Conservation (phyloP, 108 stramenopile genomes). For the Halocafeteria seosinensis region DNA sequence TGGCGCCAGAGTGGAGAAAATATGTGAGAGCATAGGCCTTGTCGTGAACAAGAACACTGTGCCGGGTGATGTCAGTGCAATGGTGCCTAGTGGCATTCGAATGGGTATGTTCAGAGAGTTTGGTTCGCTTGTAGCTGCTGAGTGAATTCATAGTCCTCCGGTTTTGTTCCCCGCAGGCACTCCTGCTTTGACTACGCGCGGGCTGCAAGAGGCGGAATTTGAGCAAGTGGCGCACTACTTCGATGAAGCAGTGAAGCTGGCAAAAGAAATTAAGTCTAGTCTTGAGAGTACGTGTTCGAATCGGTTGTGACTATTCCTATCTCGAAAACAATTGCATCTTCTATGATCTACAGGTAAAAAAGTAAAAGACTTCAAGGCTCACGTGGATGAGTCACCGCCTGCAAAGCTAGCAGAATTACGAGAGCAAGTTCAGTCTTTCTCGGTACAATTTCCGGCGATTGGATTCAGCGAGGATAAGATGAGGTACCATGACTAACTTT, state of each 20-base stretch:
- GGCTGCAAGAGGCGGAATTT: slow-evolving; percentile 91
- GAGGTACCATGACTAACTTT: slow-evolving; percentile 41
- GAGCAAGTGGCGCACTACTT: slow-evolving; percentile 80
- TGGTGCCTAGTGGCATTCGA: slow-evolving; percentile 91
- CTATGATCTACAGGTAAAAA: slow-evolving; percentile 39
- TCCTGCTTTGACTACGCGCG: slow-evolving; percentile 88
- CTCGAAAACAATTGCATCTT: slow-evolving; percentile 52
- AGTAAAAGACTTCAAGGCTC: slow-evolving; percentile 56
- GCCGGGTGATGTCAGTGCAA: slow-evolving; percentile 75
- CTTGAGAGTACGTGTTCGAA: slow-evolving; percentile 38
- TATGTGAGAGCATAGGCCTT: slow-evolving; percentile 82
- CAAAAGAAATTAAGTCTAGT: slow-evolving; percentile 54
- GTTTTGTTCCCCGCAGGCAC: no score
- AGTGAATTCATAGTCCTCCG: no score
- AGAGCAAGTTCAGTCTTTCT: slow-evolving; percentile 74
- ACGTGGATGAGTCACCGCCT: slow-evolving; percentile 22
- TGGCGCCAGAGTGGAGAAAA: slow-evolving; percentile 89
- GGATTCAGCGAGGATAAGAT: slow-evolving; percentile 77
- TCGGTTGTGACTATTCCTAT: slow-evolving; percentile 43
- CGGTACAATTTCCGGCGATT: slow-evolving; percentile 74
- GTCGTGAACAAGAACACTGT: slow-evolving; percentile 89
- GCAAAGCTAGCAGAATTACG: slow-evolving; percentile 58
- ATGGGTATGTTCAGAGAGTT: no score
- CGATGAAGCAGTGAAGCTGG: slow-evolving; percentile 79
- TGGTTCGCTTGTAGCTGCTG: no score